Evolutionary conservation across 345 rosid species (phyloP).

Genomic region (Hibiscus mutabilis): DNA sequence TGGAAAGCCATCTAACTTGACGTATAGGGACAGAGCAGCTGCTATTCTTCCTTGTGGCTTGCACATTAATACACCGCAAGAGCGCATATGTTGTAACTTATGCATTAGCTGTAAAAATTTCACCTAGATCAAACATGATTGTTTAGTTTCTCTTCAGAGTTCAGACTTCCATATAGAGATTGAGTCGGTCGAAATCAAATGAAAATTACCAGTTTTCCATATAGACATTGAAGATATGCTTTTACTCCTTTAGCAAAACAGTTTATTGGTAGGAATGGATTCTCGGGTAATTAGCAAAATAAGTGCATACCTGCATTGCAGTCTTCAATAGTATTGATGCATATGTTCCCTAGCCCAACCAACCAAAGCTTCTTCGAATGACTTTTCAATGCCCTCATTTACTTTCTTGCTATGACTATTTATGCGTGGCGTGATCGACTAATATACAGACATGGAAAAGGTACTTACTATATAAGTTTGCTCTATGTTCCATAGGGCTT

Average conservation of each 20-base stretch:
- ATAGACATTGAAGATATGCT: neutral
- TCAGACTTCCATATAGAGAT: neutral
- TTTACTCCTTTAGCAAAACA: neutral
- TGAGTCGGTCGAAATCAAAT: too few species aligned
- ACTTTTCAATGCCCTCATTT: neutral
- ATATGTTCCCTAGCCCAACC: neutral
- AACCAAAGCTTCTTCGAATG: neutral
- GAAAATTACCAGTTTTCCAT: too few species aligned
- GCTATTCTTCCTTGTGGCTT: too few species aligned
- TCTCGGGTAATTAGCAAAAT: too few species aligned
- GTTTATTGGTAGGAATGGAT: neutral
- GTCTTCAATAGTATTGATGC: neutral
- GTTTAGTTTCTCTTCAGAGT: neutral
- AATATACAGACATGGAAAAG: too few species aligned
- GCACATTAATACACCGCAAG: neutral
- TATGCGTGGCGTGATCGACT: too few species aligned
- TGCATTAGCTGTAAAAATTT: neutral
- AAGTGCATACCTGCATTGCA: too few species aligned
- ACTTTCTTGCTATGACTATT: neutral
- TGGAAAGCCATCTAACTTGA: neutral
- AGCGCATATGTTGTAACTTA: neutral
- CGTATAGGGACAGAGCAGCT: neutral
- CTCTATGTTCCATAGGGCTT: constrained; percentile 1
- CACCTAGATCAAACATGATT: neutral
- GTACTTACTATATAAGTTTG: neutral